These are phyloP conservation scores for Penicillium rolfsii DNA, from an alignment of 2,329 filamentous ascomycete species.

Conservation along the genomic window DNA sequence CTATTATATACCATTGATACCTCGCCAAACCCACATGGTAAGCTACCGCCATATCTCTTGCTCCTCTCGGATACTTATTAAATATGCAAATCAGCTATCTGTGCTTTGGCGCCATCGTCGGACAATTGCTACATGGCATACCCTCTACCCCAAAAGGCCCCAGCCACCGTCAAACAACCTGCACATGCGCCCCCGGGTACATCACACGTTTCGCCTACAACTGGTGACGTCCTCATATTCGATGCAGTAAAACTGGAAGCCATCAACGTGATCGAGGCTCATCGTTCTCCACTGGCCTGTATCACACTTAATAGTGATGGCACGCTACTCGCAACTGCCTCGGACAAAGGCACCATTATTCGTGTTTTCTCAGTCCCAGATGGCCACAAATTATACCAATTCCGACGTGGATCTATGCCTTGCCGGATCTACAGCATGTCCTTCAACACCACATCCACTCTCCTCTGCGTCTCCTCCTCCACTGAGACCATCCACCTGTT, in stretches of 20 bases:
- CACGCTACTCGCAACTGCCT: conserved; percentile 88
- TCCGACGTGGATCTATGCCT: conserved; percentile 91
- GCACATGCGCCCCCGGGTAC: conserved; percentile 78
- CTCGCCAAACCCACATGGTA: conserved; percentile 83
- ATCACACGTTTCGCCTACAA: conserved; percentile 79
- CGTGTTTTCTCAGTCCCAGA: conserved; percentile 90
- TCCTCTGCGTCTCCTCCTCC: conserved; percentile 92
- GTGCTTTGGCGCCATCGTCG: conserved; percentile 88
- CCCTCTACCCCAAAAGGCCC: conserved; percentile 72
- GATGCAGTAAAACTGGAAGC: conserved; percentile 88
- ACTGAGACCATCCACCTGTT: conserved; percentile 98
- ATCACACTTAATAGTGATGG: conserved; percentile 92
- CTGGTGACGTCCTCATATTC: conserved; percentile 89
- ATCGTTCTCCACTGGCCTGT: conserved; percentile 86
- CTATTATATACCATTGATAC: conserved; percentile 90
- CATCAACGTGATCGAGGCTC: conserved; percentile 92
- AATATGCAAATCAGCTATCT: conserved; percentile 66
- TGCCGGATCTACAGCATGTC: conserved; percentile 98
- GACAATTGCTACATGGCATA: conserved; percentile 97
- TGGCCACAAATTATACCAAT: conserved; percentile 93
- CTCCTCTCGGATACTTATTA: background rate
- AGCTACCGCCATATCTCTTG: conserved; percentile 1
- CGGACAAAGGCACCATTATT: conserved; percentile 96
- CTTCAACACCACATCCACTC: conserved; percentile 90
- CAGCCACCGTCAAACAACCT: conserved; percentile 61